phyloP scores from a whole-genome alignment of 305 asterid species.

The Fraxinus sp. region DNA sequence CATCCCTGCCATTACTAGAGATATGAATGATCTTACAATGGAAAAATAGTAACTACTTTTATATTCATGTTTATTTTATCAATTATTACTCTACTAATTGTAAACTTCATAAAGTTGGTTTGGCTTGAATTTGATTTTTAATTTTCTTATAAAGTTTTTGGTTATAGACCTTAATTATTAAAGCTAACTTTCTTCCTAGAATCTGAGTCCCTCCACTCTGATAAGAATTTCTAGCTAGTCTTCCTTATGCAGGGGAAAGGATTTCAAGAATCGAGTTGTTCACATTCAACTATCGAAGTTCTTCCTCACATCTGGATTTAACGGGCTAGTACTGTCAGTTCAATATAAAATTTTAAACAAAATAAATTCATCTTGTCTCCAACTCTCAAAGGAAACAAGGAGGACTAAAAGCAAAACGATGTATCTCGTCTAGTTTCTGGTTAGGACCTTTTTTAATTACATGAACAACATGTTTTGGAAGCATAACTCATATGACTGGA shows the following conservation, averaged over 20 bases:
- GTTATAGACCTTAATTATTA: background rate
- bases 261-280: background rate
- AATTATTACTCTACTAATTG: background rate
- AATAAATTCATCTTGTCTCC: background rate
- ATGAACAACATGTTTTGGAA: background rate
- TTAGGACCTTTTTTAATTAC: background rate
- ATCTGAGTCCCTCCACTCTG: background rate
- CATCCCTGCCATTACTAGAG: constrained; percentile 43
- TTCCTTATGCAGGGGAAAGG: background rate
- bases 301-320: background rate
- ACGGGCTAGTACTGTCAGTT: background rate
- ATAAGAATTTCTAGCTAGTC: background rate
- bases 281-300: background rate
- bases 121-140: background rate
- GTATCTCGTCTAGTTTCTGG: background rate
- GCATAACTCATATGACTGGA: background rate
- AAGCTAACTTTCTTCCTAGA: background rate
- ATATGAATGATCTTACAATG: constrained; percentile 27
- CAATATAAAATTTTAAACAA: background rate
- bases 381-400: background rate
- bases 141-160: background rate
- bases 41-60: background rate
- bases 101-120: background rate
- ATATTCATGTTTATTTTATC: background rate
- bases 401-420: background rate